Evolutionary conservation across 352 stramenopile species (phyloP).

Genomic region (Globisporangium sylvaticum): DNA sequence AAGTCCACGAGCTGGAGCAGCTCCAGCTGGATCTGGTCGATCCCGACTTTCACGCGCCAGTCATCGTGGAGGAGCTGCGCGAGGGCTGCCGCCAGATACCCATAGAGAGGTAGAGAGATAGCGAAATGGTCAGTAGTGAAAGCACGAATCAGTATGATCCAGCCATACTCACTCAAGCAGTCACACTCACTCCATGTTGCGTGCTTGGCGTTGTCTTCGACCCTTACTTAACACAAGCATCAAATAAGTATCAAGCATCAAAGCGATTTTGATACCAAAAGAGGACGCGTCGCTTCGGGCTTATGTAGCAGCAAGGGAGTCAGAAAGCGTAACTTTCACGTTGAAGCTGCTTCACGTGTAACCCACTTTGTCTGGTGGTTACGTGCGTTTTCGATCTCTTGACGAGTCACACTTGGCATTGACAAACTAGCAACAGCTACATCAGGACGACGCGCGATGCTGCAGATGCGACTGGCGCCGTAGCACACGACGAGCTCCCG

Average conservation of each 20-base stretch:
- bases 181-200: neutral
- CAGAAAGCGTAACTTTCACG: neutral
- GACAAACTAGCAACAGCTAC: neutral
- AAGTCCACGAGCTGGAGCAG: constrained; percentile 57
- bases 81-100: constrained; percentile 9
- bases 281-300: neutral
- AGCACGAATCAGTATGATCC: neutral
- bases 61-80: constrained; percentile 43
- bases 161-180: neutral
- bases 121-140: neutral
- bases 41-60: constrained; percentile 44
- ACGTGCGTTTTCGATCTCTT: neutral
- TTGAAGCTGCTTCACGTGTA: neutral
- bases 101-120: neutral
- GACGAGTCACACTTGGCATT: neutral
- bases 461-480: neutral
- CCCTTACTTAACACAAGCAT: neutral
- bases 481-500: neutral
- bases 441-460: neutral
- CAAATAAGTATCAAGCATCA: neutral
- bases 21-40: constrained; percentile 45
- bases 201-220: neutral
- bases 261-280: neutral
- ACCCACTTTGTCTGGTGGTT: neutral
- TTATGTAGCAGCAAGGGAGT: neutral